phyloP scores from a whole-genome alignment of 805 yeast species.

The Teunomyces atbi region DNA sequence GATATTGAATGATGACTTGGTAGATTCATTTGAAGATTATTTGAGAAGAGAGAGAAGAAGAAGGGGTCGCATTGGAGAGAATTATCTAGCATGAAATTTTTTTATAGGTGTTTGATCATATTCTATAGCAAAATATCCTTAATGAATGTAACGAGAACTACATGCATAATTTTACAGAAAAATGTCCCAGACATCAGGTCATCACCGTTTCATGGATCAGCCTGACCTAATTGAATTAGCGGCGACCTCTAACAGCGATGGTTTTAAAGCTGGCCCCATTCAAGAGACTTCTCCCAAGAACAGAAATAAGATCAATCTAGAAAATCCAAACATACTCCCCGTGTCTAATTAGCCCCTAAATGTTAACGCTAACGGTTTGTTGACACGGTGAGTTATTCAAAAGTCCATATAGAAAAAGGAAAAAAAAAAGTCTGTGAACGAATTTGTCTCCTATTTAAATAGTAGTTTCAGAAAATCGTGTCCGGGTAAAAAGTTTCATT shows the following conservation, averaged over 20 bases:
- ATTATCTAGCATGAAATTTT: conserved; percentile 23
- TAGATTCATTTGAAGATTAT: conserved; percentile 28
- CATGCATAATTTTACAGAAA: neutral
- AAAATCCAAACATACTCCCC: conserved; percentile 14
- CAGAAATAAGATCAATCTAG: conserved; percentile 20
- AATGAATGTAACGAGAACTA: neutral
- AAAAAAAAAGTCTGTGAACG: neutral
- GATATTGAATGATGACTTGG: conserved; percentile 31
- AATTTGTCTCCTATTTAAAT: neutral
- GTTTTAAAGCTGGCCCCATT: conserved; percentile 77
- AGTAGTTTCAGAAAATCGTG: neutral
- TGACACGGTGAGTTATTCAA: conserved; percentile 9
- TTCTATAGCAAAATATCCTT: neutral
- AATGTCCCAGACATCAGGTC: conserved; percentile 20
- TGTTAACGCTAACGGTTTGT: conserved; percentile 23
- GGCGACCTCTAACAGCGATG: conserved; percentile 98
- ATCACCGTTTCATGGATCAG: conserved; percentile 22
- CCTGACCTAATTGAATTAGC: conserved; percentile 39
- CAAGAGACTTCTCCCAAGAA: conserved; percentile 13
- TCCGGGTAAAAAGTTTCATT: conserved; percentile 1
- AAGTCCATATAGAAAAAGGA: neutral
- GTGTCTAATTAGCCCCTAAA: conserved; percentile 21
- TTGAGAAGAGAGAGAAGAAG: conserved; percentile 33
- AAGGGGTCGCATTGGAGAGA: conserved; percentile 45
- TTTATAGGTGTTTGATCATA: neutral